Evolutionary conservation across 805 yeast species (phyloP), one percentile per base, ranked within the genome.

Genomic region (Ogataea philodendri): DNA sequence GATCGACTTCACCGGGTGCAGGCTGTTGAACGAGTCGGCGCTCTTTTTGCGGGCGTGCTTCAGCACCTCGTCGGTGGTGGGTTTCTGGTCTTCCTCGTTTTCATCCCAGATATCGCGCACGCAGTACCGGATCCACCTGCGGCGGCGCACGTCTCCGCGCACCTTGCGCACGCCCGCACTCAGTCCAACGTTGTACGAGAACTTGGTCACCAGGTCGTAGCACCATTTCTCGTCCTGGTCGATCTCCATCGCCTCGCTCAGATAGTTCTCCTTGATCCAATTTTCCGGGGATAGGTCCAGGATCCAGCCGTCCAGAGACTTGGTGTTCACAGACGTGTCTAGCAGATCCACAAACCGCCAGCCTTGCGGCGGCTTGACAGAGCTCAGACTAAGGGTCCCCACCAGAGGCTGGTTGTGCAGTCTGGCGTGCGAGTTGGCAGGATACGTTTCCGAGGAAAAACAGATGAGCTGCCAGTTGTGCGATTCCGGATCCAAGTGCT

Each of bases 161-260:
- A 60, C 22, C 45, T 60, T 48, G 15, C 45, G 35, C 27, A 15
- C 26, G 26, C 44, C 27, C 21, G 33, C 20, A 21, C 32, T 45
- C 17, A 52, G 38, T n/a, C 51, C 59, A 15, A 45, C 39, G 19
- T 51, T 60, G 24, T 46, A 54, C 16, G 44, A 46, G 14, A 42
- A 46, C 39, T 39, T 43, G 13, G 41, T 35, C 7, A 55, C 54
- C 23, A 58, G 53, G 56, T 86, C 95, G 55, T 86, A 86, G 13
- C 84, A 90, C 95, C 95, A 86, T 57, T 86, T 86, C 25, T 82
- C 84, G 37, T 78, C 88, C 18, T 73, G 65, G 59, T 86, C 94
- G 14, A 84, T 66, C 14, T 66, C 69, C 10, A 81, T 76, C 28
- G 75, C 59, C 38, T 74, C 81, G 18, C 49, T 40, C 9, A 81